These are phyloP conservation scores for Fonsecaea erecta DNA, from an alignment of 2,329 filamentous ascomycete genomes.

Conservation along the genomic window DNA sequence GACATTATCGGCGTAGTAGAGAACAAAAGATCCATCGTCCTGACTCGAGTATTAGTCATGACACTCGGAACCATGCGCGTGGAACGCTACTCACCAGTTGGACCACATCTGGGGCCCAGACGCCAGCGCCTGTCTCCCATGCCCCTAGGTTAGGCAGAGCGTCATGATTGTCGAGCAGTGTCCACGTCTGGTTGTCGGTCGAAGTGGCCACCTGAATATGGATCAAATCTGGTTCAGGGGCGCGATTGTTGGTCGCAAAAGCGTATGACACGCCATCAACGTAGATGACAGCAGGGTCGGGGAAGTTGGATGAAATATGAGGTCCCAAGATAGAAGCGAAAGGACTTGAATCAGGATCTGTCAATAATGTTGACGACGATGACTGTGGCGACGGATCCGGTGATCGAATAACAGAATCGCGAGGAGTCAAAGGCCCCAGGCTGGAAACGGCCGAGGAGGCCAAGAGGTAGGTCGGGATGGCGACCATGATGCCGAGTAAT, in stretches of 20 bases:
- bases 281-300: constrained; percentile 55
- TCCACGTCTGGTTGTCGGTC: constrained; percentile 54
- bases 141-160: constrained; percentile 57
- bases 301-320: constrained; percentile 46
- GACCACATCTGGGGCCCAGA: constrained; percentile 67
- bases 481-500: constrained; percentile 34
- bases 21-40: constrained; percentile 59
- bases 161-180: constrained; percentile 56
- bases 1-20: constrained; percentile 60
- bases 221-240: constrained; percentile 30
- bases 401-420: constrained; percentile 26
- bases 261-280: constrained; percentile 60
- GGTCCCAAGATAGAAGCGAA: constrained; percentile 36
- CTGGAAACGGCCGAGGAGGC: constrained; percentile 26
- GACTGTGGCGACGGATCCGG: constrained; percentile 20
- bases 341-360: constrained; percentile 15
- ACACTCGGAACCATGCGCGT: not conserved
- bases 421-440: constrained; percentile 24
- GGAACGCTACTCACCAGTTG: constrained; percentile 46
- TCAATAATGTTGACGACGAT: constrained; percentile 1
- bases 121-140: constrained; percentile 61
- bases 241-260: constrained; percentile 61
- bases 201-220: constrained; percentile 62
- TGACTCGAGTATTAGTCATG: constrained; percentile 27
- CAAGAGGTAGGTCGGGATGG: constrained; percentile 33